phyloP scores from a whole-genome alignment of 139 green algal genomes.

The Micractinium sp. region DNA sequence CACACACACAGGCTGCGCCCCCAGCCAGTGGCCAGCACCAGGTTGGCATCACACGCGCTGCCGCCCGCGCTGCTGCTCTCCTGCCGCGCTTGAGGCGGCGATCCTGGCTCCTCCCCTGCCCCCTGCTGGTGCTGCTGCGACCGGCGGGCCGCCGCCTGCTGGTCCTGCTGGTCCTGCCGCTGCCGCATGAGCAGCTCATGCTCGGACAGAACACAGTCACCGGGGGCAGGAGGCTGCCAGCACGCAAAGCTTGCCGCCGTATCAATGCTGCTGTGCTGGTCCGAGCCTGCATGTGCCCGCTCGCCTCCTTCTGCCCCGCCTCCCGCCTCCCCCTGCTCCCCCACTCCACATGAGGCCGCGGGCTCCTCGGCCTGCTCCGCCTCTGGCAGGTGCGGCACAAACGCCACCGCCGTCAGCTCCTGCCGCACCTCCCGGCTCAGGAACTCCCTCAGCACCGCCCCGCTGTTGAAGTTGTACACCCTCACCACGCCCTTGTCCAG shows the following conservation, averaged over 20 bases:
- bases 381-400: neutral
- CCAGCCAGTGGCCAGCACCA: conserved; percentile 74
- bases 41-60: neutral
- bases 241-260: neutral
- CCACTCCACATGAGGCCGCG: neutral
- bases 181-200: neutral
- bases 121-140: neutral
- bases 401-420: conserved; percentile 60
- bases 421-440: conserved; percentile 34
- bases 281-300: neutral
- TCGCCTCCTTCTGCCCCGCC: neutral
- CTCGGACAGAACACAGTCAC: neutral
- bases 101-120: no score
- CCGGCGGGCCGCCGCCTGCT: neutral
- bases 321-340: neutral
- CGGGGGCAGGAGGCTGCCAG: neutral
- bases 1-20: conserved; percentile 79
- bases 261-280: neutral
- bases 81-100: neutral
- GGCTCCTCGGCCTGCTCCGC: neutral
- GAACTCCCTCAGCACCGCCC: conserved; percentile 65
- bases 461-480: conserved; percentile 95
- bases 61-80: neutral
- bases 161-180: neutral
- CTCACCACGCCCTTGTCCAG: conserved; percentile 67